Evolutionary conservation across 1,284 basidiomycete species (phyloP), one percentile per base, ranked within the genome.

Genomic region (Microbotryum saponariae): DNA sequence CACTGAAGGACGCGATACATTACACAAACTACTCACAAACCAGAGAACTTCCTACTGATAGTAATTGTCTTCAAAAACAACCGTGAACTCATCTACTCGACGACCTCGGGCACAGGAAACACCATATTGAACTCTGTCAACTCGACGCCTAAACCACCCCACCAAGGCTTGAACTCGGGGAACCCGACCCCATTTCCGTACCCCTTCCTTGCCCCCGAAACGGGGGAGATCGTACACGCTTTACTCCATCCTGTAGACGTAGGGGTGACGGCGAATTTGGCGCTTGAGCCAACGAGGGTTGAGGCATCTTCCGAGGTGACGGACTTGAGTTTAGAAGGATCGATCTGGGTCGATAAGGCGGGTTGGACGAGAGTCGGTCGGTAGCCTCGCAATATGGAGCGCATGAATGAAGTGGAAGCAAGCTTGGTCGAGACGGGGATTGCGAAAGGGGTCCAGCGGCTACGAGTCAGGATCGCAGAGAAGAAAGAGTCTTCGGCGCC

Each of bases 401-500:
- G 51, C 14, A 31, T 33, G 27, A 53, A 31, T 9, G n/a, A 25
- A 25, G 51, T 25, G 9, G 25, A 25, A 31, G 25, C 33, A 12
- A 53, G n/a, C n/a, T 25, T 29, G 25, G 51, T 53, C 25, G 51
- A 53, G 27, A 29, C 33, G 27, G 51, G 51, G 20, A 53, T 5
- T 10, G 51, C 9, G 21, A 53, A 53, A 12, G 51, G 51, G 14
- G 51, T 53, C 51, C 25, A 25, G 4, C 25, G n/a, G n/a, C 25
- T 29, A 31, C 33, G 27, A n/a, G n/a, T 23, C 8, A 53, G n/a
- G 31, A 53, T 49, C 18, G 62, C 62, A 14, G 44, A 23, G 33
- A 63, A 63, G 59, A 63, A 63, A 9, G 62, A 49, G n/a, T 21
- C 21, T 37, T n/a, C 9, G 21, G 37, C 27, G 51, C 29, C 45